phyloP scores from a whole-genome alignment of 2,329 filamentous ascomycete genomes.

The Exophiala spinifera region DNA sequence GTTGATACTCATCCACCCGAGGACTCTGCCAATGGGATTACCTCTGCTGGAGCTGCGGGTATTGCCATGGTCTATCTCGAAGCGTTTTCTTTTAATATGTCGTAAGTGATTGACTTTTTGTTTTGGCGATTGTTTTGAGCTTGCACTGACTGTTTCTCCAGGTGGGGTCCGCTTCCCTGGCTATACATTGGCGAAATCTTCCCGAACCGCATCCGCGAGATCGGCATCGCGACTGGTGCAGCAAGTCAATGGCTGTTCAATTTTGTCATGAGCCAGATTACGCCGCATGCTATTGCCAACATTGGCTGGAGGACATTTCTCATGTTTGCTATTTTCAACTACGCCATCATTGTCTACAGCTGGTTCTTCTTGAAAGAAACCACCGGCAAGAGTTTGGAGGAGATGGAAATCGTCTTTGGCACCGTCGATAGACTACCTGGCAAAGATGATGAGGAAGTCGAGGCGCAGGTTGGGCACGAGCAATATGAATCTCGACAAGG shows the following conservation, averaged over 20 bases:
- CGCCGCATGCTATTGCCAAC: conserved; percentile 44
- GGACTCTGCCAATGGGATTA: conserved; percentile 30
- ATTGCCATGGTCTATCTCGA: conserved; percentile 53
- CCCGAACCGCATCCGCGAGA: conserved; percentile 39
- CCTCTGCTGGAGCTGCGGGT: conserved; percentile 45
- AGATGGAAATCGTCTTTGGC: conserved; percentile 42
- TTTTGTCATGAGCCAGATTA: conserved; percentile 42
- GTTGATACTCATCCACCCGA: conserved; percentile 45
- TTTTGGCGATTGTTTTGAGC: too few species aligned
- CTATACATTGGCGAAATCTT: conserved; percentile 40
- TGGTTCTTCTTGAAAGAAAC: conserved; percentile 45
- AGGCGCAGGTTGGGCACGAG: conserved; percentile 15
- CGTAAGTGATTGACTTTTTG: conserved; percentile 5
- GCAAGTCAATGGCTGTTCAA: conserved; percentile 42
- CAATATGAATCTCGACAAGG: conserved; percentile 1
- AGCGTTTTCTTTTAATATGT: conserved; percentile 43
- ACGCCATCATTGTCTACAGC: conserved; percentile 43
- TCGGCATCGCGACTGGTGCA: conserved; percentile 39
- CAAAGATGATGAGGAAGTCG: conserved; percentile 19
- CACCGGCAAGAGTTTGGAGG: conserved; percentile 44
- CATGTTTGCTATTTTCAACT: conserved; percentile 52
- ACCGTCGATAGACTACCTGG: conserved; percentile 18
- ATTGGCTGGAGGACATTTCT: conserved; percentile 50
- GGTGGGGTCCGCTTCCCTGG: conserved; percentile 39
- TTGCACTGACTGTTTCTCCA: too few species aligned